Evolutionary conservation across 2,329 filamentous ascomycete genomes (phyloP), one percentile per base, ranked within the genome.

Genomic region (Colletotrichum lini): DNA sequence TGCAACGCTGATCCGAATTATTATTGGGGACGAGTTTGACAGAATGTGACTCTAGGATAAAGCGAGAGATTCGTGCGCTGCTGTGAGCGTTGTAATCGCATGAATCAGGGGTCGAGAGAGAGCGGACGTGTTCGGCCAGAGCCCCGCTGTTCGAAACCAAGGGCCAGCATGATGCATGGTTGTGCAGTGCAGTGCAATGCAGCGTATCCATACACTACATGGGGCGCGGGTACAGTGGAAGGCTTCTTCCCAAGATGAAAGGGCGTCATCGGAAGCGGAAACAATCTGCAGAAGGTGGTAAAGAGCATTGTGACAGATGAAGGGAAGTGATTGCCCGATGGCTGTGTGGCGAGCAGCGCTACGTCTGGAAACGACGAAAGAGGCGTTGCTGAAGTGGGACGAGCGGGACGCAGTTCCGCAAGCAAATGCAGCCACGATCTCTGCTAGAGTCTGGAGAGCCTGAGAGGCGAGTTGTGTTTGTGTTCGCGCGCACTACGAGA

Each of bases 141-240:
- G 58, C n/a, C 21, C 52, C 45, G 57, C 58, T 59, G 45, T 40
- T 68, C 52, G 68, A 68, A 71, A 68, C 57, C 26, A 62, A 47
- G 38, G 35, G 45, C 64, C 45, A 47, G 68, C 68, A 71, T 71
- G 18, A 54, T 38, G 52, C 64, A 68, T 71, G 68, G 50, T 71
- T 71, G 45, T 63, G 64, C 50, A 49, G 44, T 56, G 67, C 68
- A 68, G 63, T 52, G 47, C 30, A 35, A 35, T 35, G 30, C 30
- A 35, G 8, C 8, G 30, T 35, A 35, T 35, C 30, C 30, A 35
- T 35, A 35, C 8, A 9, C 30, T 40, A 23, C 54, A 65, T 53
- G 47, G 47, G 40, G 65, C 53, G 12, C 52, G 52, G 52, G 15
- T 54, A 38, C 52, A 6, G 52, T 54, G n/a, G 52, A 38, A 54